These are phyloP conservation scores for Xylariaceae sp. DNA, from an alignment of 2,329 filamentous ascomycete genomes.

Conservation along the genomic window DNA sequence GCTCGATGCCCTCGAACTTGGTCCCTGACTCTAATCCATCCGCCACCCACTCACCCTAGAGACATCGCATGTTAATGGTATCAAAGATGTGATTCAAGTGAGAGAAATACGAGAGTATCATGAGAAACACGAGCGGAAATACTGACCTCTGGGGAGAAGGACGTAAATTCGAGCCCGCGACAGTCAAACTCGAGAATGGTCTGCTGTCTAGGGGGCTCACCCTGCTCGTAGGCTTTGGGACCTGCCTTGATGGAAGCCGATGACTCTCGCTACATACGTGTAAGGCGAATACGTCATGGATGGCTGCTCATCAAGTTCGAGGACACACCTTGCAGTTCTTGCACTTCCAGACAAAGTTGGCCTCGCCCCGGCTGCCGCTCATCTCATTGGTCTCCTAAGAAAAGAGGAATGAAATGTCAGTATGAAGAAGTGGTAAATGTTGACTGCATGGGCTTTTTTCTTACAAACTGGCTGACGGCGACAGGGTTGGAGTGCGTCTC, in stretches of 20 bases:
- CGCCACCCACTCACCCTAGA: slow-evolving; percentile 82
- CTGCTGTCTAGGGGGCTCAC: slow-evolving; percentile 68
- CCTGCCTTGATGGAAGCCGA: slow-evolving; percentile 77
- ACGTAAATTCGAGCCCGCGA: slow-evolving; percentile 84
- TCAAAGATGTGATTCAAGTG: not conserved
- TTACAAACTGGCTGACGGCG: slow-evolving; percentile 81
- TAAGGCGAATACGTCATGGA: slow-evolving; percentile 1
- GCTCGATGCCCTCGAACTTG: slow-evolving; percentile 76
- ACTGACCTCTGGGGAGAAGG: slow-evolving; percentile 81
- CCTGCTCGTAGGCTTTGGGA: slow-evolving; percentile 67
- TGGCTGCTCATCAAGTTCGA: slow-evolving; percentile 1
- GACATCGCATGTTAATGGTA: slow-evolving; percentile 8
- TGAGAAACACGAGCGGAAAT: slow-evolving; percentile 4
- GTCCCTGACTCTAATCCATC: slow-evolving; percentile 76
- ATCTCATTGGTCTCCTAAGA: slow-evolving; percentile 80
- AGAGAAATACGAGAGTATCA: too few species aligned
- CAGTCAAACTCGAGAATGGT: slow-evolving; percentile 91
- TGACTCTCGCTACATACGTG: slow-evolving; percentile 62
- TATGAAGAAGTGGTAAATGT: not conserved
- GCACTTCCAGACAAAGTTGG: slow-evolving; percentile 99
- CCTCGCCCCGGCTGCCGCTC: slow-evolving; percentile 88
- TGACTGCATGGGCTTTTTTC: slow-evolving; percentile 30
- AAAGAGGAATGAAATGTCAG: slow-evolving; percentile 7
- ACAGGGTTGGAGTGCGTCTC: slow-evolving; percentile 86
- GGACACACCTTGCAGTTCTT: slow-evolving; percentile 84